Conservation (phyloP, 2,329 filamentous ascomycete species). For the Nemania abortiva region DNA sequence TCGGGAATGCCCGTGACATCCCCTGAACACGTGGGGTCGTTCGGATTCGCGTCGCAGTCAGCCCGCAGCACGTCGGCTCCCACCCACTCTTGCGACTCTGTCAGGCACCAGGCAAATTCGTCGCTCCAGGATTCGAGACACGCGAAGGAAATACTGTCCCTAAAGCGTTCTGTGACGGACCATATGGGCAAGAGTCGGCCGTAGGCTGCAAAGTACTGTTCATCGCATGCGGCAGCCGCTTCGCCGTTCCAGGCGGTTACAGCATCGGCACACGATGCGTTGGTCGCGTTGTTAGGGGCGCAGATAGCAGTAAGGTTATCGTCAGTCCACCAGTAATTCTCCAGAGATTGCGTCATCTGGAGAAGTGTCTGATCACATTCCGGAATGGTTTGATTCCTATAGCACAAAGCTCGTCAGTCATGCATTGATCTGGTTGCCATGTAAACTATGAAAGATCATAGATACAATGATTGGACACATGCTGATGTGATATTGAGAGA, state of each 20-base stretch:
- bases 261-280: neutral
- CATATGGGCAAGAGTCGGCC: neutral
- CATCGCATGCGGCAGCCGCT: neutral
- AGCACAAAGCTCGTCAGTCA: neutral
- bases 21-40: neutral
- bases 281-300: neutral
- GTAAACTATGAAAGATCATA: neutral
- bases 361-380: neutral
- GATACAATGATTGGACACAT: neutral
- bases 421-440: neutral
- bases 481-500: neutral
- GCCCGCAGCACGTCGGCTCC: neutral
- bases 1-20: neutral
- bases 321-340: conserved; percentile 2
- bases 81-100: neutral
- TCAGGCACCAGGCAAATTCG: neutral
- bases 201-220: neutral
- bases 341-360: neutral
- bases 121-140: neutral
- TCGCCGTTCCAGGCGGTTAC: neutral
- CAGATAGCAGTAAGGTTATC: neutral
- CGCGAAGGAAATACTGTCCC: neutral
- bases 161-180: neutral
- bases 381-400: neutral
- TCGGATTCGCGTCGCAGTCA: neutral